Base-by-base conservation (phyloP, 805 yeast genomes). In the Yarrowia sp. region DNA sequence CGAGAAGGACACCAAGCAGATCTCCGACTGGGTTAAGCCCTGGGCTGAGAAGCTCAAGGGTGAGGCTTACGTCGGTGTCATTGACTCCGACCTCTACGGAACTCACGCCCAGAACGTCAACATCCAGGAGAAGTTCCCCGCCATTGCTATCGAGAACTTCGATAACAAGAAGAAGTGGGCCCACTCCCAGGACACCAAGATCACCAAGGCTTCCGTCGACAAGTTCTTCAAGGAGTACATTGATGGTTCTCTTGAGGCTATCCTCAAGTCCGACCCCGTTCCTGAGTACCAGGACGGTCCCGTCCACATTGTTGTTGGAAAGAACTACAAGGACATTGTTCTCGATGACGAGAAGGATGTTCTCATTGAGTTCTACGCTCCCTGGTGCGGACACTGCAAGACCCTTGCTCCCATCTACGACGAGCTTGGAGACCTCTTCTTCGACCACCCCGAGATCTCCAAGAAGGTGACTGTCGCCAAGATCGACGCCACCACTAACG, bases 351-450 rank as follows among this genome's bases (percentile, higher is more conserved):
- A 83, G 38, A 88, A 88, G 80, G 88, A 86, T 71, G 83, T 92
- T 9, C 81, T 91, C 67, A 90, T 90, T 68, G 89, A 90, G 77
- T 93, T 92, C 79, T 92, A 90, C 74, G 98, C 98, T 57, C 96
- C 98, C 75, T 93, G 98, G 98, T 92, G 98, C 82, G 97, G 97
- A 15, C 95, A 92, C 79, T 92, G 98, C 83, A 91, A 92, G 81
- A 84, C 83, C 60, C 79, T 90, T 69, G 96, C 90, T 17, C 97
- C 97, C 87, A 82, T 81, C 66, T 93, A 86, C 81, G 96, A 90
- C 75, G 95, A 92, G 74, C 84, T 95, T 69, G 98, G 93, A 62
- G 86, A 80, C 60, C 71, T 88, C 64, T 89, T 82, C 77, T 80
- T 79, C 67, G 76, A 81, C 61, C 85, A 86, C 73, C 73, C 77